Evolutionary conservation across 805 yeast species (phyloP), one percentile per base, ranked within the genome.

Genomic region (Pichia thaimueangensis): DNA sequence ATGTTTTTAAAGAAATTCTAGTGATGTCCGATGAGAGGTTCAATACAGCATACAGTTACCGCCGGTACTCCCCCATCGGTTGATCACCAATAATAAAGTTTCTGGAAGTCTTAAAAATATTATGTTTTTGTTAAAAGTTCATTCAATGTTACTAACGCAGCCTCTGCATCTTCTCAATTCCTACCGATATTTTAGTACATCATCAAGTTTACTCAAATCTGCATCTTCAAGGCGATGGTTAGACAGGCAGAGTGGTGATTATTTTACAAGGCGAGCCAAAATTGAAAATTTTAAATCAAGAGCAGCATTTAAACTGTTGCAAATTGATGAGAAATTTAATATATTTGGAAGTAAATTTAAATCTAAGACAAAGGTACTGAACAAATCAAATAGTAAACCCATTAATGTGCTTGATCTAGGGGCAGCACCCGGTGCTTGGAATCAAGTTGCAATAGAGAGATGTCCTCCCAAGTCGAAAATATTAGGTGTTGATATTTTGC

Each of bases 391-490:
- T 17, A 33, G 37, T 9, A 43, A 34, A 29, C 15, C 38, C 2
- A 39, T 52, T 17, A 56, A 54, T 45, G 83, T 93, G 1, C 77
- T 93, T 5, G 98, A 93, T 64, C 65, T 93, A 35, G 96, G 96
- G 0, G 88, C 79, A 59, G 95, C 96, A 0, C 96, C 96, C 0
- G 96, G 96, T 0, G 88, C 95, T 3, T 87, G 96, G 96, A 76
- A 91, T 8, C 95, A 87, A 57, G 89, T 86, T 1, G 89, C 91
- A 0, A 63, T 73, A 8, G 75, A 74, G 41, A 59, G 73, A 42
- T 70, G 78, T 1, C 55, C 60, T 16, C 70, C 71, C 1, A 56
- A 64, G 2, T 82, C 87, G 1, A 65, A 70, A 17, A 76, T 87
- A 4, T 57, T 87, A 11, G 96, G 96, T 5, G 85, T 88, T 10